Evolutionary conservation across 768 basidiomycete genomes (phyloP).

Genomic region (Lyophyllum shimeji): DNA sequence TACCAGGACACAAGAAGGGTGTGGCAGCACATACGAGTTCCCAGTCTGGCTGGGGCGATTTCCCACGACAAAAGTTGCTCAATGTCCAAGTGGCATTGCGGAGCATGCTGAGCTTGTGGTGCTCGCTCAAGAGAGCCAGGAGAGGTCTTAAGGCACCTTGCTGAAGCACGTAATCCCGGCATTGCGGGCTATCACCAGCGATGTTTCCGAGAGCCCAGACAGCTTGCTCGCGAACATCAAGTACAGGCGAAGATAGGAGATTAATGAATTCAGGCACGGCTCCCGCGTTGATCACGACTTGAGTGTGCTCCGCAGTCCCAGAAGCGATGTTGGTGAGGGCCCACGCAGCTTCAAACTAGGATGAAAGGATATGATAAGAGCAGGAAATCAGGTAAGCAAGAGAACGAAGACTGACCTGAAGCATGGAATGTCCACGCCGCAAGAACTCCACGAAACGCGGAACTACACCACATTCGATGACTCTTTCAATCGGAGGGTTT

Average conservation of each 20-base stretch:
- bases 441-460: slow-evolving; percentile 97
- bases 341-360: slow-evolving; percentile 96
- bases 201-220: slow-evolving; percentile 99
- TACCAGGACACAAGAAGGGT: slow-evolving; percentile 3
- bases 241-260: slow-evolving; percentile 87
- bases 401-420: slow-evolving; percentile 55
- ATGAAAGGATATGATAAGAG: slow-evolving; percentile 5
- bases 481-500: slow-evolving; percentile 98
- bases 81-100: slow-evolving; percentile 99
- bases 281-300: slow-evolving; percentile 92
- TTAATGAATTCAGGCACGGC: slow-evolving; percentile 98
- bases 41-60: slow-evolving; percentile 98
- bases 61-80: slow-evolving; percentile 99
- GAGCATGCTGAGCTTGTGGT: slow-evolving; percentile 99
- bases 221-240: slow-evolving; percentile 98
- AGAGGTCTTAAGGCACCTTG: slow-evolving; percentile 93
- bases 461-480: slow-evolving; percentile 96
- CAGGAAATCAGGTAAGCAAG: background rate
- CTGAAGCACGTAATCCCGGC: slow-evolving; percentile 94
- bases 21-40: slow-evolving; percentile 69
- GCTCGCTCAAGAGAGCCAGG: slow-evolving; percentile 85
- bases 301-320: slow-evolving; percentile 97
- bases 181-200: slow-evolving; percentile 96
- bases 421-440: slow-evolving; percentile 75
- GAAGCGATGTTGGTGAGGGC: slow-evolving; percentile 97